Evolutionary conservation across 2,329 filamentous ascomycete species (phyloP).

Genomic region (Colletotrichum godetiae): DNA sequence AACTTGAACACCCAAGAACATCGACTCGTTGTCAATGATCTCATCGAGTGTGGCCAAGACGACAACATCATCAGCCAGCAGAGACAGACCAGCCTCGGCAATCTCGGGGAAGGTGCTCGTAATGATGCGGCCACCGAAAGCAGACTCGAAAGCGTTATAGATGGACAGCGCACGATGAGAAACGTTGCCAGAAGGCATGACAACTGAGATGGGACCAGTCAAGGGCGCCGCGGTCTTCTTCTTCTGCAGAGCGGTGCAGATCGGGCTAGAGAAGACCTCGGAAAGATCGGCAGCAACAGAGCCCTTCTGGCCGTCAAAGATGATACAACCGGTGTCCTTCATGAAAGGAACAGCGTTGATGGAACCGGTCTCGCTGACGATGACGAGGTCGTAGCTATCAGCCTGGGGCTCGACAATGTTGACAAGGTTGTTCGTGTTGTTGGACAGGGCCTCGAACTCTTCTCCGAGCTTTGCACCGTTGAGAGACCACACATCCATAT

Average conservation of each 20-base stretch:
- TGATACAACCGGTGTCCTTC: slow-evolving; percentile 32
- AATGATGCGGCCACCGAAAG: slow-evolving; percentile 22
- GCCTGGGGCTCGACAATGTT: slow-evolving; percentile 31
- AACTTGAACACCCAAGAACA: slow-evolving; percentile 27
- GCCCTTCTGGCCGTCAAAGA: slow-evolving; percentile 37
- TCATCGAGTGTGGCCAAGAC: not conserved
- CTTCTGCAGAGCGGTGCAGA: slow-evolving; percentile 32
- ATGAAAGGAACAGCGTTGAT: slow-evolving; percentile 33
- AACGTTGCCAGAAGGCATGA: not conserved
- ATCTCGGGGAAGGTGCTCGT: slow-evolving; percentile 36
- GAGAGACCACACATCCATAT: slow-evolving; percentile 38
- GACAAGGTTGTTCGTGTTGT: slow-evolving; percentile 19
- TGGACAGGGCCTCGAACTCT: slow-evolving; percentile 27
- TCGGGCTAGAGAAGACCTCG: slow-evolving; percentile 32
- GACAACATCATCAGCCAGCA: slow-evolving; percentile 34
- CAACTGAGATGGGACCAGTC: slow-evolving; percentile 28
- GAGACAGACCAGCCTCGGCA: slow-evolving; percentile 8
- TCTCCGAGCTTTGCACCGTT: slow-evolving; percentile 25
- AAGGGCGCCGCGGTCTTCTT: not conserved
- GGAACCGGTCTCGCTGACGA: slow-evolving; percentile 37
- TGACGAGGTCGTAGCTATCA: slow-evolving; percentile 37
- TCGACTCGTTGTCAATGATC: not conserved
- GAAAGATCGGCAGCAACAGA: slow-evolving; percentile 27
- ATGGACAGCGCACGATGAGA: not conserved
- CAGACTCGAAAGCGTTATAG: slow-evolving; percentile 25